Evolutionary conservation across 2,329 filamentous ascomycete species (phyloP).

Genomic region (Lecanicillium sp.): DNA sequence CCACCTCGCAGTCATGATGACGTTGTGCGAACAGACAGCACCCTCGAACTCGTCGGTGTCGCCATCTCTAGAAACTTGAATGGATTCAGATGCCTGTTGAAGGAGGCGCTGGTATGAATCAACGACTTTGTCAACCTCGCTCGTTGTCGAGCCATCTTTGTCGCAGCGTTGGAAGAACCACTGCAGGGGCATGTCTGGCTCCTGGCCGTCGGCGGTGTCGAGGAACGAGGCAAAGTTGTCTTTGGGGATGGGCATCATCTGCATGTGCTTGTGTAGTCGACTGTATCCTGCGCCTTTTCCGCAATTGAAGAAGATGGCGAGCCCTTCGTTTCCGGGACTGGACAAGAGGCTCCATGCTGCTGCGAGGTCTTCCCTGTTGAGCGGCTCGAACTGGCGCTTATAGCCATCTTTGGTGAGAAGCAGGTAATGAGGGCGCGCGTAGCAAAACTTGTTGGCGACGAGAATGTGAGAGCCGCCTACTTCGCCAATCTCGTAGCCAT

Average conservation of each 20-base stretch:
- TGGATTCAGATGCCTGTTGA: background rate
- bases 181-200: slow-evolving; percentile 28
- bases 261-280: slow-evolving; percentile 44
- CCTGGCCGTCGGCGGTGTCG: slow-evolving; percentile 11
- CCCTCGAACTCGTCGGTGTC: slow-evolving; percentile 4
- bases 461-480: slow-evolving; percentile 39
- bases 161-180: slow-evolving; percentile 25
- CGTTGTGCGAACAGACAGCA: slow-evolving; percentile 35
- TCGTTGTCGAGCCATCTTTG: background rate
- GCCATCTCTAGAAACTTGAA: background rate
- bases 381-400: slow-evolving; percentile 37
- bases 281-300: slow-evolving; percentile 38
- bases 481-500: slow-evolving; percentile 34
- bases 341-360: slow-evolving; percentile 30
- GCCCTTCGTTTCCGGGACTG: slow-evolving; percentile 21
- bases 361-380: slow-evolving; percentile 33
- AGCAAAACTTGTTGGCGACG: slow-evolving; percentile 42
- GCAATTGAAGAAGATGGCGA: slow-evolving; percentile 43
- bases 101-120: slow-evolving; percentile 24
- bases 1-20: slow-evolving; percentile 36
- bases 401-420: slow-evolving; percentile 42
- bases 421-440: slow-evolving; percentile 41
- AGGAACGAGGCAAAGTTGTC: slow-evolving; percentile 24
- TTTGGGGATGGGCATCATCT: slow-evolving; percentile 31
- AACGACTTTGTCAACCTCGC: slow-evolving; percentile 16